Conservation (phyloP, 2,329 filamentous ascomycete genomes). For the Alternaria sp. region DNA sequence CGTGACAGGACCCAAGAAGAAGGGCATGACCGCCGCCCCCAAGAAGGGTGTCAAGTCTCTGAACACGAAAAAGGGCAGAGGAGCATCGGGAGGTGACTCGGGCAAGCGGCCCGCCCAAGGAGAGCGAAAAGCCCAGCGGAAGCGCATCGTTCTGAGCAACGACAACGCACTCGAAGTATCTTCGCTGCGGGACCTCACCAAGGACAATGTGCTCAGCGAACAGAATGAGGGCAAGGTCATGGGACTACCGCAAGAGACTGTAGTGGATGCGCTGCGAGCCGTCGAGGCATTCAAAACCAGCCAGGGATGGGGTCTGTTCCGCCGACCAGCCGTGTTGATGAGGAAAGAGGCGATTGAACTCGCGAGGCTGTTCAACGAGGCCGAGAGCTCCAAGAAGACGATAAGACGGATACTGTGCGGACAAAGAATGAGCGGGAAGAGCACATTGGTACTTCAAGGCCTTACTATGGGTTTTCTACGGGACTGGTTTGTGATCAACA, state of each 20-base stretch:
- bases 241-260: slow-evolving; percentile 68
- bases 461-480: slow-evolving; percentile 81
- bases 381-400: slow-evolving; percentile 66
- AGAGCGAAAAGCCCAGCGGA: slow-evolving; percentile 85
- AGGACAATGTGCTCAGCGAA: slow-evolving; percentile 52
- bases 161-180: slow-evolving; percentile 84
- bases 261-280: slow-evolving; percentile 82
- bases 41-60: slow-evolving; percentile 49
- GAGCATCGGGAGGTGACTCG: slow-evolving; percentile 48
- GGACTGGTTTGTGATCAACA: slow-evolving; percentile 85
- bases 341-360: slow-evolving; percentile 79
- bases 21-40: slow-evolving; percentile 33
- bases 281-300: slow-evolving; percentile 88
- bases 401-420: slow-evolving; percentile 74
- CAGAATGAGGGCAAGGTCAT: slow-evolving; percentile 69
- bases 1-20: slow-evolving; percentile 32
- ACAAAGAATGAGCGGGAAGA: slow-evolving; percentile 80
- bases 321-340: slow-evolving; percentile 78
- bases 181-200: slow-evolving; percentile 69
- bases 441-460: slow-evolving; percentile 81
- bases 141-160: slow-evolving; percentile 91
- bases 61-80: slow-evolving; percentile 52
- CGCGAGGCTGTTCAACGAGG: slow-evolving; percentile 54
- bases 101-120: slow-evolving; percentile 68
- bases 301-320: slow-evolving; percentile 87